Evolutionary conservation across 805 yeast species (phyloP).

Genomic region (Metschnikowia bowlesiae): DNA sequence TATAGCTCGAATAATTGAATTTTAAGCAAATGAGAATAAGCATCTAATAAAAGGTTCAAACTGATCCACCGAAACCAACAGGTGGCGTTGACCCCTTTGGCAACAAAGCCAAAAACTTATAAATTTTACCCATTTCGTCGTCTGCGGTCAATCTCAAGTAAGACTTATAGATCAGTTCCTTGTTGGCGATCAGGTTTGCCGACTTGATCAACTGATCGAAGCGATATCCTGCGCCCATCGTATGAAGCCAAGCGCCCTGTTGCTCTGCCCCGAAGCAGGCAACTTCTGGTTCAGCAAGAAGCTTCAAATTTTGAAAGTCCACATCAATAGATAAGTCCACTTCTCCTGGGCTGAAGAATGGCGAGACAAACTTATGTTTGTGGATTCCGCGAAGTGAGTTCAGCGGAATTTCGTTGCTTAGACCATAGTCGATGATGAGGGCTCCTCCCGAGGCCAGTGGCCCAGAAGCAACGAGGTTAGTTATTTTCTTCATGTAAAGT

Average conservation of each 20-base stretch:
- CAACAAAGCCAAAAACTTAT: conserved; percentile 64
- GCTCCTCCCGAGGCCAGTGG: conserved; percentile 52
- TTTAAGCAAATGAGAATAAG: no score
- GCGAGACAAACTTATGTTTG: conserved; percentile 68
- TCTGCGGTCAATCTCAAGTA: conserved; percentile 62
- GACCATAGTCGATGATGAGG: conserved; percentile 75
- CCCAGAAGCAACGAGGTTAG: conserved; percentile 39
- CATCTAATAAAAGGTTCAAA: background rate
- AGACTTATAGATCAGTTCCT: conserved; percentile 50
- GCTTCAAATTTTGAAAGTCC: conserved; percentile 59
- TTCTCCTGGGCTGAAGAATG: conserved; percentile 70
- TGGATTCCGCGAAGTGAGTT: conserved; percentile 70
- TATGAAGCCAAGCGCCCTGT: conserved; percentile 77
- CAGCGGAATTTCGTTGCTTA: conserved; percentile 57
- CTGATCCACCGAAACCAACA: conserved; percentile 46
- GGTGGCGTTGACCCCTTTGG: conserved; percentile 44
- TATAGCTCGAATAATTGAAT: no score
- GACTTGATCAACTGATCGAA: conserved; percentile 52
- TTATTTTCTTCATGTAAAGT: conserved; percentile 50
- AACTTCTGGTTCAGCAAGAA: conserved; percentile 16
- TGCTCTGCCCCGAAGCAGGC: conserved; percentile 54
- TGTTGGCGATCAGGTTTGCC: conserved; percentile 37
- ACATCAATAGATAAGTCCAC: conserved; percentile 83
- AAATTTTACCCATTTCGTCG: conserved; percentile 70
- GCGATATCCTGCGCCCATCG: conserved; percentile 70